Percentiles rank a stretch among this genome's conserved stretches.
These are phyloP conservation scores for Aspergillus eucalypticola DNA, from an alignment of 2,329 filamentous ascomycete genomes.

Conservation along the genomic window DNA sequence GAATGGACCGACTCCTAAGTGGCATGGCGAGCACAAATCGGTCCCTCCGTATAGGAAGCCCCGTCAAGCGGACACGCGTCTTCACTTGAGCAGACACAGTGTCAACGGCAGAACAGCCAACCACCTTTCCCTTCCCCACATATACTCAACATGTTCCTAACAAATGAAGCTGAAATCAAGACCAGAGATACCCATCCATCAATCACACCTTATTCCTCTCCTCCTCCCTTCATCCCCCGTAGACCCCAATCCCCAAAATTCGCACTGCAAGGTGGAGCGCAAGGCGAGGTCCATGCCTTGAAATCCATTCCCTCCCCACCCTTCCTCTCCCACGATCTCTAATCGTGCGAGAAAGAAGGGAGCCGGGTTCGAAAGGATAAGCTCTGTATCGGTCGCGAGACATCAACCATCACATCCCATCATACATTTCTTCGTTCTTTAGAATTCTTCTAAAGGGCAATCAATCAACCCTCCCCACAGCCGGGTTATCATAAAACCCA, in stretches of 20 bases:
- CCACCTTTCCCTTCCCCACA: neutral
- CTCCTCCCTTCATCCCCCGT: conserved; percentile 1
- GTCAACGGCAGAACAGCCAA: neutral
- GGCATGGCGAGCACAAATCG: conserved; percentile 40
- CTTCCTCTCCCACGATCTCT: neutral
- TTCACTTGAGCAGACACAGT: conserved; percentile 30
- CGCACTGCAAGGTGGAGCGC: conserved; percentile 56
- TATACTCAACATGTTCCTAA: neutral
- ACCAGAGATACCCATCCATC: conserved; percentile 32
- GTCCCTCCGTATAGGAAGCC: conserved; percentile 37
- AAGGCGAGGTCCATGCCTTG: conserved; percentile 55
- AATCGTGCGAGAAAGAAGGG: neutral
- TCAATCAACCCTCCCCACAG: neutral
- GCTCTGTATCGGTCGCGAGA: conserved; percentile 57
- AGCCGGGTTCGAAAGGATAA: conserved; percentile 33
- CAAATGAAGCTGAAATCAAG: conserved; percentile 13
- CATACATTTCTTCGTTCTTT: conserved; percentile 12
- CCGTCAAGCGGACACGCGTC: conserved; percentile 39
- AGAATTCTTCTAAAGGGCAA: neutral
- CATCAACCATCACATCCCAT: conserved; percentile 37
- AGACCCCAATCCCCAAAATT: conserved; percentile 23
- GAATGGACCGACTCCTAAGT: conserved; percentile 49
- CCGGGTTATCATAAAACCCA: neutral
- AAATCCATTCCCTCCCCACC: conserved; percentile 36
- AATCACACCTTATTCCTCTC: conserved; percentile 1